Evolutionary conservation across 768 basidiomycete species (phyloP), one percentile per base, ranked within the genome.

Genomic region (Amanita thiersii): DNA sequence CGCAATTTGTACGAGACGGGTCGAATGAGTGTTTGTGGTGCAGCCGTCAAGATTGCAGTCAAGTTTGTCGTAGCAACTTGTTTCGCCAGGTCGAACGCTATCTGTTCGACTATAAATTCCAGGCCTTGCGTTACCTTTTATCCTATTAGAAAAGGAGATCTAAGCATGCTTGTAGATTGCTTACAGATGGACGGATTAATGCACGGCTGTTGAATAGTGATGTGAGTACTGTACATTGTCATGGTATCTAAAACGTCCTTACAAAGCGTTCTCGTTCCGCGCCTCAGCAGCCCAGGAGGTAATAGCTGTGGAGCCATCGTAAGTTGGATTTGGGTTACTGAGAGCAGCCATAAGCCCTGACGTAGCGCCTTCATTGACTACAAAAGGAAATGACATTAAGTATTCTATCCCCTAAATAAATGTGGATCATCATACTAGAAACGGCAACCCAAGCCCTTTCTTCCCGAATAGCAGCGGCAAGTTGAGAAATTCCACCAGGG

Each of bases 241-340:
- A 12, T 43, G 23, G 3, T 12, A 23, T 11, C 11, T 15, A 11
- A 36, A 39, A 4, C 19, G 14, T 14, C 55, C 77, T 56, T 53
- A 82, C 80, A 64, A 81, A 12, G 66, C 69, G 46, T 72, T 75
- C 47, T 79, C 79, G 36, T 71, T 80, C 20, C 79, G 64, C 15
- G 72, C 79, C 47, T 70, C 66, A 0, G 60, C 62, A 1, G 54
- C 62, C 46, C 68, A 71, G 10, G 68, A 65, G 0, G 70, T 77
- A 1, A 82, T 61, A 1, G 73, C 75, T 17, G 51, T 48, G 2
- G 70, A 60, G 1, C 72, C 69, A 42, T 73, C 62, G 40, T 79
- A 79, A 0, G 65, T 47, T 2, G 60, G 45, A 47, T 80, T 62
- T 0, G 63, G 64, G 1, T 57, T 39, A 7, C 56, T 49, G 9